A percentile compares a stretch with the other conserved stretches of the same genome.
Evolutionary conservation across 768 basidiomycete genomes (phyloP).

Genomic region (Sarcodon sp.): DNA sequence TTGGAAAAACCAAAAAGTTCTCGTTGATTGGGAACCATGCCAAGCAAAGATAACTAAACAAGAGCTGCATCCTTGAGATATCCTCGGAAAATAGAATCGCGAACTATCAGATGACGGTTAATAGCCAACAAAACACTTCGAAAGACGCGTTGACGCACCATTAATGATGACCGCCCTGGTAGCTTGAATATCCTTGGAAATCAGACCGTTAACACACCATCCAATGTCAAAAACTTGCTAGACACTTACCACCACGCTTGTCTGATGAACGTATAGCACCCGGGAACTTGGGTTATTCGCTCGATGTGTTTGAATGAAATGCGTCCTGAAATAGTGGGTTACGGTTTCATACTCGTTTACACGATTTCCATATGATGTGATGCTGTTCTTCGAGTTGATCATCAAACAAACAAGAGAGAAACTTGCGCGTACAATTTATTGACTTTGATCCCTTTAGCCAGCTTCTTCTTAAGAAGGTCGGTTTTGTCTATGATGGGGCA

Average conservation of each 20-base stretch:
- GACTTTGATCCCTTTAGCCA: constrained; percentile 56
- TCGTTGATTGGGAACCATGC: too few relatives aligned
- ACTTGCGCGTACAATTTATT: constrained; percentile 57
- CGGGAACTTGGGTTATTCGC: constrained; percentile 46
- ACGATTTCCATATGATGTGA: constrained; percentile 66
- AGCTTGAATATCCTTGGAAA: constrained; percentile 61
- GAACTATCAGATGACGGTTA: constrained; percentile 8
- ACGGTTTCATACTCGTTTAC: constrained; percentile 61
- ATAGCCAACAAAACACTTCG: not conserved
- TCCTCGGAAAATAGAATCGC: constrained; percentile 23
- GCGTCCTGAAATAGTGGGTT: constrained; percentile 73
- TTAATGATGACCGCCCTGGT: constrained; percentile 79
- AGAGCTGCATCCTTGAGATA: constrained; percentile 23
- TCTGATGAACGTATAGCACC: constrained; percentile 60
- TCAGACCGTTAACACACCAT: not conserved
- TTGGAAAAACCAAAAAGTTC: too few relatives aligned
- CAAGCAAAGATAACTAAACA: constrained; percentile 11
- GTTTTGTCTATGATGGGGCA: constrained; percentile 44
- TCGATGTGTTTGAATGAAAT: constrained; percentile 66
- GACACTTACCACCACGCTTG: constrained; percentile 57
- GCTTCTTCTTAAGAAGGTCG: constrained; percentile 61
- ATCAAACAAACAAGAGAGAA: not conserved
- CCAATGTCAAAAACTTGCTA: not conserved
- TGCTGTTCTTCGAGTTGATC: constrained; percentile 26
- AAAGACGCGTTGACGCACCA: constrained; percentile 17